Base-by-base conservation (phyloP, 2,329 filamentous ascomycete species). In the Eutypella sp. region DNA sequence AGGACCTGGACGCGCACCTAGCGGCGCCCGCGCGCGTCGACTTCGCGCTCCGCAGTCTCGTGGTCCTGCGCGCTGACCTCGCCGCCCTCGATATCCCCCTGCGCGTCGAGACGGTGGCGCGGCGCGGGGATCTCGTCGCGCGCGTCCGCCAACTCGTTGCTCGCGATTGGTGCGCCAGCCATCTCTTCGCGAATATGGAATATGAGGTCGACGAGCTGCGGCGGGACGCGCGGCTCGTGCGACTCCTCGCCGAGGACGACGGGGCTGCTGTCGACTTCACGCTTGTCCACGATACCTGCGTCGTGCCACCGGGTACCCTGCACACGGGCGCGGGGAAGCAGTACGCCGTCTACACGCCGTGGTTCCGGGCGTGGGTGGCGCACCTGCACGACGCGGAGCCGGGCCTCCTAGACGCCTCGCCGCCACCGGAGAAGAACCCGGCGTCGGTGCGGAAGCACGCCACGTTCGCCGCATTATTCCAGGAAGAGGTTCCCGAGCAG, bases 151-250 rank as follows among this genome's bases (percentile, higher is more conserved):
- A 83, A 42, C 68, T 91, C 34, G 79, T 86, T 11, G 9, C 19
- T 62, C 69, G 79, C 24, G 70, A 81, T 49, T 96, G 89, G 89
- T 79, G 79, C 0, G 85, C 81, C 1, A 84, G 75, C 41, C 86
- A 93, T 57, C 53, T 96, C 2, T 95, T 82, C 57, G 82, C 86
- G 40, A 96, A 95, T 60, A 81, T 90, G 47, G 90, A 96, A 62
- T 96, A 95, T 58, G 91, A 96, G 63, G 89, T 95, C 0, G 91
- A 96, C 60, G 91, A 96, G 67, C 67, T 96, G 47, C 74, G 90
- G 37, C 75, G 90, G 5, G 91, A 96, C 57, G 81, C 82, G 1
- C 72, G 71, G 23, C 67, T 95, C 57, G 75, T 88, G 1, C 75
- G 70, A 23, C 64, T 73, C 34, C 79, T 85, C 48, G 67, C 84